Conservation (phyloP, 1,139 yeast genomes). For the Suhomyces bolitotheri region DNA sequence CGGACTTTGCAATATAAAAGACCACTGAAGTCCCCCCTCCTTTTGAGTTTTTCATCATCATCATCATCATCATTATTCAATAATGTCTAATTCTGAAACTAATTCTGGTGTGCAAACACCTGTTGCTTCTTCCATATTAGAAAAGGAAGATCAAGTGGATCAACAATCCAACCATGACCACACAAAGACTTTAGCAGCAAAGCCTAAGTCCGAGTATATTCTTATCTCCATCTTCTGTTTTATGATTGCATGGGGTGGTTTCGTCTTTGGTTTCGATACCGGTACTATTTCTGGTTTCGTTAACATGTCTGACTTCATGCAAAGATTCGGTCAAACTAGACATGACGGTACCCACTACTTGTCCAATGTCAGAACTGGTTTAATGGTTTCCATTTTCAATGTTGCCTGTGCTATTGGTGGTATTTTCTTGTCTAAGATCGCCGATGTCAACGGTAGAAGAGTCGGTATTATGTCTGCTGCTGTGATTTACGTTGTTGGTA, state of each 20-base stretch:
- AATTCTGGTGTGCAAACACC: slow-evolving; percentile 38
- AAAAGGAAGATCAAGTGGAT: slow-evolving; percentile 25
- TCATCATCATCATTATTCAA: slow-evolving; percentile 5
- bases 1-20: slow-evolving; percentile 14
- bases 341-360: slow-evolving; percentile 32
- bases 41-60: neutral
- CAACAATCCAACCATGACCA: slow-evolving; percentile 6
- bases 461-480: slow-evolving; percentile 47
- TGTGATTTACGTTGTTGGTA: slow-evolving; percentile 50
- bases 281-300: slow-evolving; percentile 73
- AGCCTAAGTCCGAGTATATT: slow-evolving; percentile 31
- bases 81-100: slow-evolving; percentile 27
- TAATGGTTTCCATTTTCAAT: slow-evolving; percentile 63
- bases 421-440: slow-evolving; percentile 52
- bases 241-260: slow-evolving; percentile 62
- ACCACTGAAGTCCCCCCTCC: neutral
- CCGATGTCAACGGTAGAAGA: slow-evolving; percentile 57
- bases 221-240: slow-evolving; percentile 38
- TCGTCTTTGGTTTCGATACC: slow-evolving; percentile 73
- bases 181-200: slow-evolving; percentile 27
- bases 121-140: slow-evolving; percentile 30
- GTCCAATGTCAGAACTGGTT: slow-evolving; percentile 52
- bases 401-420: slow-evolving; percentile 78
- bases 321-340: slow-evolving; percentile 45
- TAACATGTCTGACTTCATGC: slow-evolving; percentile 53